Conservation (phyloP, 1,284 basidiomycete species). For the Pseudozyma sp. region DNA sequence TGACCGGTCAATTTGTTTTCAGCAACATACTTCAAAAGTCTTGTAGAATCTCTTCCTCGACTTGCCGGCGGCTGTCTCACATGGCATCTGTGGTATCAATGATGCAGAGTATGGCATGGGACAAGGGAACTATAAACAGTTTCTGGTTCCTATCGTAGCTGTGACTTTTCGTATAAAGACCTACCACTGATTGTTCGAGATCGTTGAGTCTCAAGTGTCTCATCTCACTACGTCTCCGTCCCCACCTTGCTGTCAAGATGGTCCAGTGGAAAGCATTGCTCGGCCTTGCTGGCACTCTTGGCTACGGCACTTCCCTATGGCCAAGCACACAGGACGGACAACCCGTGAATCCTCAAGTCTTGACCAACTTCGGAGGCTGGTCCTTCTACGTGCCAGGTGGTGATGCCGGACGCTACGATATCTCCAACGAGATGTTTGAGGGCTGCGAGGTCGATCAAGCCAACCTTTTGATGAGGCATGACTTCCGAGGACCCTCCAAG, state of each 20-base stretch:
- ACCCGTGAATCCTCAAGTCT: constrained; percentile 15
- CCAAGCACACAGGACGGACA: constrained; percentile 16
- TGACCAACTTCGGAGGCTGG: constrained; percentile 29
- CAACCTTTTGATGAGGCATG: constrained; percentile 30
- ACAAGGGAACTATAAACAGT: too few relatives aligned
- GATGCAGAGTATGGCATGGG: too few relatives aligned
- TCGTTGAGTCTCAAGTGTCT: too few relatives aligned
- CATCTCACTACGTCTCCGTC: too few relatives aligned
- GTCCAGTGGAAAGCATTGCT: constrained; percentile 16
- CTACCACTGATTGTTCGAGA: too few relatives aligned
- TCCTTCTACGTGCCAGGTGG: constrained; percentile 25
- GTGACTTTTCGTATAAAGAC: too few relatives aligned
- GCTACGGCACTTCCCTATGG: constrained; percentile 27
- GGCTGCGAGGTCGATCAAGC: constrained; percentile 25
- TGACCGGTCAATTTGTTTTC: too few relatives aligned
- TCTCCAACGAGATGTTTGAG: constrained; percentile 1
- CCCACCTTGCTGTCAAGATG: constrained; percentile 1
- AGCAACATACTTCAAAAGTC: too few relatives aligned
- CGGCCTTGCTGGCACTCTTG: constrained; percentile 17
- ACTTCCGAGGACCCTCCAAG: constrained; percentile 30
- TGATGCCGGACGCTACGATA: constrained; percentile 19
- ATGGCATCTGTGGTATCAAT: too few relatives aligned
- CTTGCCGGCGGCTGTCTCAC: too few relatives aligned
- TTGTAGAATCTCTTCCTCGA: too few relatives aligned
- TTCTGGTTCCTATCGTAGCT: too few relatives aligned